Evolutionary conservation across 805 yeast genomes (phyloP).

Genomic region (Yarrowia divulgata): DNA sequence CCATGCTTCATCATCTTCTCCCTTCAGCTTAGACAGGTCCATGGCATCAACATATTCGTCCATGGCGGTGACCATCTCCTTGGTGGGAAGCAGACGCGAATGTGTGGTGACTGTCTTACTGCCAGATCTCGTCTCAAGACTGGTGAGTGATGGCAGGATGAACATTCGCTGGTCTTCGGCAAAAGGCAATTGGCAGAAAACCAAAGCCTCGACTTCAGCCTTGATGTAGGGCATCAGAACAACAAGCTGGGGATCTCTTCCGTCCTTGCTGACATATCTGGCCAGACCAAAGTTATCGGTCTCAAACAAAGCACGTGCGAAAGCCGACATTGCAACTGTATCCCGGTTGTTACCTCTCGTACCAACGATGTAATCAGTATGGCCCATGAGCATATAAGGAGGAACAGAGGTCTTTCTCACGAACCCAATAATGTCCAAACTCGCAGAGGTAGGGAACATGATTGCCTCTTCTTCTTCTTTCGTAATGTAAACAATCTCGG

Average conservation of each 20-base stretch:
- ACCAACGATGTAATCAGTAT: slow-evolving; percentile 63
- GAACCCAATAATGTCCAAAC: slow-evolving; percentile 72
- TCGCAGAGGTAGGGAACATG: slow-evolving; percentile 57
- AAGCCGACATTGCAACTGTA: slow-evolving; percentile 54
- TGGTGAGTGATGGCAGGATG: slow-evolving; percentile 62
- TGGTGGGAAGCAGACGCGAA: slow-evolving; percentile 50
- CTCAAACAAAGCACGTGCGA: slow-evolving; percentile 62
- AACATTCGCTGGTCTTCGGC: slow-evolving; percentile 66
- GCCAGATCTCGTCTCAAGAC: slow-evolving; percentile 49
- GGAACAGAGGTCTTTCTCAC: slow-evolving; percentile 58
- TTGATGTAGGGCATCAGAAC: slow-evolving; percentile 61
- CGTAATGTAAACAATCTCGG: slow-evolving; percentile 62
- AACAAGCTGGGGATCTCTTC: slow-evolving; percentile 52
- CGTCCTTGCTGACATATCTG: slow-evolving; percentile 61
- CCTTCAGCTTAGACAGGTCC: slow-evolving; percentile 51
- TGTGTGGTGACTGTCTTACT: slow-evolving; percentile 48
- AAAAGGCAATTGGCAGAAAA: slow-evolving; percentile 68
- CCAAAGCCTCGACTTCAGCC: slow-evolving; percentile 50
- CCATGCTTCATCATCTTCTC: slow-evolving; percentile 44
- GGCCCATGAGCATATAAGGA: slow-evolving; percentile 61
- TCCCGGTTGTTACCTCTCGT: slow-evolving; percentile 52
- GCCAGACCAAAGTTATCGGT: slow-evolving; percentile 62
- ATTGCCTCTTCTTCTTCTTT: slow-evolving; percentile 52
- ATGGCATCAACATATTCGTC: slow-evolving; percentile 54
- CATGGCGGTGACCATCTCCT: slow-evolving; percentile 56